Evolutionary conservation across 2,329 filamentous ascomycete genomes (phyloP), one percentile per base, ranked within the genome.

Genomic region (Paraphoma chrysanthemicola): DNA sequence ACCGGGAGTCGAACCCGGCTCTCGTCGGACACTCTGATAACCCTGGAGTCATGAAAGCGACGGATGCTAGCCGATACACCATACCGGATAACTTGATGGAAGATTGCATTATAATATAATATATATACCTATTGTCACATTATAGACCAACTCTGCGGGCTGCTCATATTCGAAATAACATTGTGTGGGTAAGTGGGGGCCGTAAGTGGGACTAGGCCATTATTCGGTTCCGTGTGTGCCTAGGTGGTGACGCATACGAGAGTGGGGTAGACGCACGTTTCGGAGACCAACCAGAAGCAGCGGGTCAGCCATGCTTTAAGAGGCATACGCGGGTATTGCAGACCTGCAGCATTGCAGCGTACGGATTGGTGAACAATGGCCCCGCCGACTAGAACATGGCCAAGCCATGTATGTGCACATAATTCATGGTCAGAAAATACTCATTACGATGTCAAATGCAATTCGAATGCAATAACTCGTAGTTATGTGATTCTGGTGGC

Each of bases 1-100:
- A 68, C 69, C 69, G 69, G 69, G 69, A 72, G 59, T 71, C 67
- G 67, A 70, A 67, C 64, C 64, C 46, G 46, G 46, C 46, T 48
- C 46, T 48, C 9, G 7, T 65, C 64, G 64, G 64, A 56, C 33
- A 41, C 56, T 60, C 61, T 38, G 52, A 53, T 64, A 36, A 36
- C 33, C 14, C 58, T 57, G 29, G 47, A 31, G 36, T 52, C 42
- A 63, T 67, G 64, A 67, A 67, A 67, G 64, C 64, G 64, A 64
- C 56, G 53, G 62, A 67, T 67, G 60, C 64, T 67, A 66, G 62
- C 62, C 64, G 64, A 66, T 66, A 42, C 39, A 42, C 39, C 39
- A 42, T 42, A 42, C 39, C 39, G 39, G 39, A 42, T 36, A n/a
- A n/a, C 16, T 16, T 42, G 39, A 42, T 42, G 39, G 16, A 38